A percentile compares a stretch with the other conserved stretches of the same genome.
Evolutionary conservation across 495 filamentous ascomycete genomes (phyloP).

Genomic region (Patellaria atrata): DNA sequence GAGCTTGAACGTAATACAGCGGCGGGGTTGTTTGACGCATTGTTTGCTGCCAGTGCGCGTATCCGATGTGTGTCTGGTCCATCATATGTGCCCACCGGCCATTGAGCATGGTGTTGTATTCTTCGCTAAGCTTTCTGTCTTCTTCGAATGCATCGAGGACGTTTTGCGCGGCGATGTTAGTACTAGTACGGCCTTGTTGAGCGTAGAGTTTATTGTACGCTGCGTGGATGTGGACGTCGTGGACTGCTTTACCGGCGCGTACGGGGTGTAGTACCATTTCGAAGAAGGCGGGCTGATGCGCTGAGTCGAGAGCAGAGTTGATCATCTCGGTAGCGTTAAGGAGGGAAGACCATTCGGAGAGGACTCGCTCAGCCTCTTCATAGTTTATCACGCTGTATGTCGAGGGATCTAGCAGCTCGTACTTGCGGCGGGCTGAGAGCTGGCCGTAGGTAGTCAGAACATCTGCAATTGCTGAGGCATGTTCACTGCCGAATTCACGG

Average conservation of each 20-base stretch:
- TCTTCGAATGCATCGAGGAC: slow-evolving; percentile 44
- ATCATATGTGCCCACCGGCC: slow-evolving; percentile 68
- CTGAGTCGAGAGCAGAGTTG: slow-evolving; percentile 36
- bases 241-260: slow-evolving; percentile 44
- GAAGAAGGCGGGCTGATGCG: slow-evolving; percentile 45
- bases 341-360: slow-evolving; percentile 49
- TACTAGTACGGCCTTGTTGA: slow-evolving; percentile 47
- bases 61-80: slow-evolving; percentile 42
- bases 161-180: slow-evolving; percentile 45
- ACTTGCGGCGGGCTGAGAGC: slow-evolving; percentile 50
- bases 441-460: slow-evolving; percentile 48
- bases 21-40: slow-evolving; percentile 53
- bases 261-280: slow-evolving; percentile 56
- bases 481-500: slow-evolving; percentile 41
- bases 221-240: slow-evolving; percentile 45
- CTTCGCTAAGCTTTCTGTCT: slow-evolving; percentile 45
- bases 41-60: slow-evolving; percentile 46
- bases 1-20: slow-evolving; percentile 42
- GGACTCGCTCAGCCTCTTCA: slow-evolving; percentile 50
- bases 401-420: slow-evolving; percentile 48
- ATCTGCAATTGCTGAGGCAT: slow-evolving; percentile 36
- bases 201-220: slow-evolving; percentile 50
- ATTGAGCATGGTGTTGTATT: slow-evolving; percentile 46
- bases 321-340: slow-evolving; percentile 38
- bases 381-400: slow-evolving; percentile 57